These are phyloP conservation scores for Cytospora piceicola DNA, from an alignment of 2,329 filamentous ascomycete species.

Conservation along the genomic window DNA sequence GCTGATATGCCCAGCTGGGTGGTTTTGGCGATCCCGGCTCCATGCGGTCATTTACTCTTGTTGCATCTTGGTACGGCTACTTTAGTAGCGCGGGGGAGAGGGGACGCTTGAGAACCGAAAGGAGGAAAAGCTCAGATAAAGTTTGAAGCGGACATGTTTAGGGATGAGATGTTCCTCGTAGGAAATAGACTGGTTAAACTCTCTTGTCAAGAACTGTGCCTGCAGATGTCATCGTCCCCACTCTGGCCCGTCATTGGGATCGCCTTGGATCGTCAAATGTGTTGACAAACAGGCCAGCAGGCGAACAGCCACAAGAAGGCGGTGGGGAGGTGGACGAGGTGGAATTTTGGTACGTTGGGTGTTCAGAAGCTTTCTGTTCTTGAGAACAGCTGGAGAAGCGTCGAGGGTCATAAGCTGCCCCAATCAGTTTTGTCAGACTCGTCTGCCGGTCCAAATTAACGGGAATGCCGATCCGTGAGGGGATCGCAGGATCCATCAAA, in stretches of 20 bases:
- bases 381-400: not conserved
- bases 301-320: too few species aligned
- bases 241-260: constrained; percentile 12
- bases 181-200: not conserved
- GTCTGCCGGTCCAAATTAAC: not conserved
- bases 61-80: constrained; percentile 12
- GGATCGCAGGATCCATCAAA: not conserved
- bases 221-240: constrained; percentile 19
- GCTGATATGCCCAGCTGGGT: not conserved
- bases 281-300: constrained; percentile 16
- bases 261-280: constrained; percentile 16
- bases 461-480: not conserved
- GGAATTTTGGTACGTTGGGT: not conserved
- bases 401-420: constrained; percentile 6
- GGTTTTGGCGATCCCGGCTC: constrained; percentile 14
- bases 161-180: not conserved
- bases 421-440: not conserved
- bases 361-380: too few species aligned
- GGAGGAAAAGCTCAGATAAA: not conserved
- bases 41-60: not conserved
- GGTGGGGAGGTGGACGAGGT: constrained; percentile 8
- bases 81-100: constrained; percentile 4
- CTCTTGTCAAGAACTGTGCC: constrained; percentile 4
- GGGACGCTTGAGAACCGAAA: not conserved
- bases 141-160: constrained; percentile 4